Base-by-base conservation (phyloP, 1,284 basidiomycete species). In the Leucoagaricus sp. region DNA sequence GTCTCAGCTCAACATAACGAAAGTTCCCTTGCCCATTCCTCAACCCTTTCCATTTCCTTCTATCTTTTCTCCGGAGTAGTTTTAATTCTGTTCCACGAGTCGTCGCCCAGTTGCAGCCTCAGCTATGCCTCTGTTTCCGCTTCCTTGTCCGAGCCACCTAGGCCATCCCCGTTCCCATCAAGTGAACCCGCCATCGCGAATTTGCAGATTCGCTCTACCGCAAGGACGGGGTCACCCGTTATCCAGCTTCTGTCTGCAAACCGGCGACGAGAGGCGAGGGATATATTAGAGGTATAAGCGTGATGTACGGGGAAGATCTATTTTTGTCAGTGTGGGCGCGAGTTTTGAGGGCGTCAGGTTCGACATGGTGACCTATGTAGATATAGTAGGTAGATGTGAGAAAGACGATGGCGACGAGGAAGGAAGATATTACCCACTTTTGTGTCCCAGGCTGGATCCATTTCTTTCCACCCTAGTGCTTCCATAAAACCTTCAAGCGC, bases 391-490 rank as follows among this genome's bases (percentile, higher is more conserved):
- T n/a, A n/a, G 8, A 38, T 38, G 46, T 26, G 28, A 55, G 8
- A 28, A 38, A 12, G 19, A 48, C 21, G 21, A 6, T 3, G 21
- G 38, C 10, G 19, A 34, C n/a, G 9, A 31, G 25, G 8, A 17
- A 28, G 5, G 4, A 21, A 42, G 31, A 33, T 12, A 33, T 38
- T 4, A 26, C n/a, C 13, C 23, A 57, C 60, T 19, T 57, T 59
- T 25, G 59, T 61, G 23, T 59, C 55, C 60, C 60, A 59, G 21
- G 26, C 40, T 4, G 60, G 60, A 33, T 61, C 60, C 1, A 61
- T 34, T 40, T 61, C 60, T 29, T 41, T 31, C 36, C n/a, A n/a
- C 13, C 34, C 19, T 25, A 50, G 34, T 38, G 49, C 49, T 38
- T 50, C 49, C 23, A 23, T 50, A 8, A 50, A 38, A n/a, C 31